Conservation (phyloP, 2,329 filamentous ascomycete species). For the Diplodia sapinea region DNA sequence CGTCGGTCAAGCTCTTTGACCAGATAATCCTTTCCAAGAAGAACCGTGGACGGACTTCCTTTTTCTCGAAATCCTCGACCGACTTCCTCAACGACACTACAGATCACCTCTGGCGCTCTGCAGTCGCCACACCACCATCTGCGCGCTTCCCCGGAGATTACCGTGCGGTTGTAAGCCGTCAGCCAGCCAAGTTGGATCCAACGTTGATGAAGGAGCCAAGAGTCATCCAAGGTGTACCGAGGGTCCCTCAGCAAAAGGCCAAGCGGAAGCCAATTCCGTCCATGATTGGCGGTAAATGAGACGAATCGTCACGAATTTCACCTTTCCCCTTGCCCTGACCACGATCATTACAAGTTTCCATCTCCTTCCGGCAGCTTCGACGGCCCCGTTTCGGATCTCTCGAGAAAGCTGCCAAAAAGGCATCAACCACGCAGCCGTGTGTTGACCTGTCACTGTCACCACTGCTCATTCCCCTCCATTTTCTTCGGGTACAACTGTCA, state of each 20-base stretch:
- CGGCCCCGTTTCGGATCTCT: background rate
- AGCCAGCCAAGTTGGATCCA: conserved; percentile 80
- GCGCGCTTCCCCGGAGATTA: conserved; percentile 62
- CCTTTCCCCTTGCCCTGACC: conserved; percentile 11
- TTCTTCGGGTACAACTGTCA: background rate
- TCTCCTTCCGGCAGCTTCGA: conserved; percentile 15
- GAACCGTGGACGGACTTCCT: conserved; percentile 68
- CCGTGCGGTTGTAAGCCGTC: conserved; percentile 57
- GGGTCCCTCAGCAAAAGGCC: conserved; percentile 58
- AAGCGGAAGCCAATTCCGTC: conserved; percentile 57
- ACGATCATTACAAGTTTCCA: conserved; percentile 21
- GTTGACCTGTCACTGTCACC: conserved; percentile 3
- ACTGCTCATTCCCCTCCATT: background rate
- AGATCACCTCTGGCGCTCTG: conserved; percentile 79
- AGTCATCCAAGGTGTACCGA: conserved; percentile 85
- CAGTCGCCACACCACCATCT: conserved; percentile 62
- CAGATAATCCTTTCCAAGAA: conserved; percentile 82
- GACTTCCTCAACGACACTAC: conserved; percentile 73
- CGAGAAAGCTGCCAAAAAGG: background rate
- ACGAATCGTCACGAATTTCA: conserved; percentile 22
- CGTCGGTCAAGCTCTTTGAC: conserved; percentile 77
- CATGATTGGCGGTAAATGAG: conserved; percentile 41
- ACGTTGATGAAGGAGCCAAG: conserved; percentile 90
- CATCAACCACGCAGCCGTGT: background rate
- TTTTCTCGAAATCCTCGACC: conserved; percentile 66